Base-by-base conservation (phyloP, 2,329 filamentous ascomycete species). In the Fusarium compactum region DNA sequence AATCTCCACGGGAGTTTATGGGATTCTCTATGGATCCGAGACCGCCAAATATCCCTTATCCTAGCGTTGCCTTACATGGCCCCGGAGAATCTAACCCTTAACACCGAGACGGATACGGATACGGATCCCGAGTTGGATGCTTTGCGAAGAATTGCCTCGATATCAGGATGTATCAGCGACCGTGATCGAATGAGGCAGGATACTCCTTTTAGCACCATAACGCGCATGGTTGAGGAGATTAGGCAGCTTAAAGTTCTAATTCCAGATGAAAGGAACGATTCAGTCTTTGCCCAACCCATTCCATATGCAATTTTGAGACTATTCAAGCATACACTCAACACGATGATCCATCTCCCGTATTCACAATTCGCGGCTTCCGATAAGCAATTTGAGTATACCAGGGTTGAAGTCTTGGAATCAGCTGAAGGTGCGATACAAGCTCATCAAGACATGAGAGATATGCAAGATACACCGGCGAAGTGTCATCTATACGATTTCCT, bases 401-500 rank as follows among this genome's bases (percentile, higher is more conserved):
- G 80, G 34, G 64, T 74, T 10, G 73, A 77, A 15, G 80, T 81
- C 4, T 71, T 85, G 24, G 79, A 83, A 34, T 81, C 82, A 2
- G 78, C 82, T 14, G 78, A 83, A 48, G 78, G 80, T 38, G 78
- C 82, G 53, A 77, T 85, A 25, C 61, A 66, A 18, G 66, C 77
- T 14, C 85, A 84, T 65, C 48, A 66, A 29, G 62, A 40, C 14
- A 64, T 68, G 20, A 41, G 64, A 10, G 41, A 54, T 15, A 74
- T 79, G 8, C 80, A 81, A 50, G 54, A 54, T 18, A 48, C 30
- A 7, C 56, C 61, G 9, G 32, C 59, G 11, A 67, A 52, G 12
- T 85, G 84, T 74, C 84, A 85, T 46, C 67, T 85, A 38, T 77
- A 83, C 48, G 84, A 86, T 63, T 86, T 86, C 52, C 76, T 82